phyloP scores from a whole-genome alignment of 202 grass and related monocot species.

The Dendrocalamus latiflorus region DNA sequence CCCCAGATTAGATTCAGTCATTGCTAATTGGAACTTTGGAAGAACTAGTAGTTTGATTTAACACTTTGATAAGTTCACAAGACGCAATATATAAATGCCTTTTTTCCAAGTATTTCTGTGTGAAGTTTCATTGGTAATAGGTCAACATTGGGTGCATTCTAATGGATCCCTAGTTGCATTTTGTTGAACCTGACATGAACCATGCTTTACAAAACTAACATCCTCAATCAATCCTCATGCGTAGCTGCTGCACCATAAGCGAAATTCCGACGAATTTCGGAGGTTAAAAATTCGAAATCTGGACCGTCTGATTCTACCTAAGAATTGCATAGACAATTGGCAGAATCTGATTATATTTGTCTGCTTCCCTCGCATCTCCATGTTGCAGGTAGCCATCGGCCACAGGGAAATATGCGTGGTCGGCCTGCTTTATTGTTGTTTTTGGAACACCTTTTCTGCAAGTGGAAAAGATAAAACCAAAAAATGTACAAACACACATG shows the following conservation, averaged over 20 bases:
- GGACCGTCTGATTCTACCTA: slow-evolving; percentile 41
- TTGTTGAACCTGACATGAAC: slow-evolving; percentile 6
- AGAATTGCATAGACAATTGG: slow-evolving; percentile 41
- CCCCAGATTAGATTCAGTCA: slow-evolving; percentile 25
- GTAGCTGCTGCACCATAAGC: neutral
- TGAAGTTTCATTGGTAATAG: neutral
- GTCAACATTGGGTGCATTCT: neutral
- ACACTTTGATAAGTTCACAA: neutral
- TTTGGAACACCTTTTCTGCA: slow-evolving; percentile 42
- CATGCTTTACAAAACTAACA: slow-evolving; percentile 9
- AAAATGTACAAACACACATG: slow-evolving; percentile 24
- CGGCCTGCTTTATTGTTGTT: slow-evolving; percentile 41
- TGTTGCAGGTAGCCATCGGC: slow-evolving; percentile 42
- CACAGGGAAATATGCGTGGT: slow-evolving; percentile 42
- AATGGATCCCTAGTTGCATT: neutral
- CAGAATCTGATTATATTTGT: slow-evolving; percentile 50
- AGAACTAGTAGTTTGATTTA: neutral
- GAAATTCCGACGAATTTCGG: slow-evolving; percentile 9
- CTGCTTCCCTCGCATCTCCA: slow-evolving; percentile 33
- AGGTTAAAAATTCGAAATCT: slow-evolving; percentile 34
- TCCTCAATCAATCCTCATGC: neutral
- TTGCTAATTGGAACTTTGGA: slow-evolving; percentile 9
- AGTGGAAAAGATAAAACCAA: slow-evolving; percentile 54
- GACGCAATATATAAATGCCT: neutral
- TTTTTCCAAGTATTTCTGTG: neutral